Evolutionary conservation across 1,284 basidiomycete genomes (phyloP).

Genomic region (Ustilago lituana): DNA sequence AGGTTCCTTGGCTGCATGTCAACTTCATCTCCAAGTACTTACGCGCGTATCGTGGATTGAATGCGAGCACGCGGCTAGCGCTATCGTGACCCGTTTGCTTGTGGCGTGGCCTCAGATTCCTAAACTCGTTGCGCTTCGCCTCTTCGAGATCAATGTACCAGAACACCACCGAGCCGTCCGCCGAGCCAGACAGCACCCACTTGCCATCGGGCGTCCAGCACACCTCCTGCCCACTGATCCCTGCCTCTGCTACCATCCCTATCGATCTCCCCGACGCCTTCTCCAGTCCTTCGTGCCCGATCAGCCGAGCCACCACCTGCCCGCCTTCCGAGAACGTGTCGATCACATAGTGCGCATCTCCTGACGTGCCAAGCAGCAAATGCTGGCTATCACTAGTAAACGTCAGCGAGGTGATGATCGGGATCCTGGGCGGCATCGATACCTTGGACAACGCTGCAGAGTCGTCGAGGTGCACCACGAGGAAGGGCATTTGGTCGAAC

Average conservation of each 20-base stretch:
- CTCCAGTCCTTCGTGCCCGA: conserved; percentile 59
- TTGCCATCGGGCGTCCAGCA: conserved; percentile 64
- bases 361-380: conserved; percentile 89
- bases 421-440: conserved; percentile 75
- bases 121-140: conserved; percentile 25
- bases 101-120: conserved; percentile 25
- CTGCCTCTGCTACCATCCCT: conserved; percentile 59
- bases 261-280: conserved; percentile 35
- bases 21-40: conserved; percentile 38
- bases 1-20: too few species aligned
- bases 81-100: conserved; percentile 53
- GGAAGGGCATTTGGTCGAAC: conserved; percentile 88
- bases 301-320: conserved; percentile 44
- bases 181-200: conserved; percentile 54
- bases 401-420: conserved; percentile 87
- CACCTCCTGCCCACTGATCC: conserved; percentile 61
- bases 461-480: conserved; percentile 77
- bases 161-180: conserved; percentile 29
- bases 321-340: conserved; percentile 46
- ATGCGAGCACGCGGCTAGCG: conserved; percentile 50
- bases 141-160: conserved; percentile 55
- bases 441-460: conserved; percentile 53
- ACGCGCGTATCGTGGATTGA: conserved; percentile 62
- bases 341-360: conserved; percentile 85
- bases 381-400: conserved; percentile 88